Percentiles rank a stretch among this genome's conserved stretches.
phyloP scores from a whole-genome alignment of 139 green algal species.

The Chlorella sp. region DNA sequence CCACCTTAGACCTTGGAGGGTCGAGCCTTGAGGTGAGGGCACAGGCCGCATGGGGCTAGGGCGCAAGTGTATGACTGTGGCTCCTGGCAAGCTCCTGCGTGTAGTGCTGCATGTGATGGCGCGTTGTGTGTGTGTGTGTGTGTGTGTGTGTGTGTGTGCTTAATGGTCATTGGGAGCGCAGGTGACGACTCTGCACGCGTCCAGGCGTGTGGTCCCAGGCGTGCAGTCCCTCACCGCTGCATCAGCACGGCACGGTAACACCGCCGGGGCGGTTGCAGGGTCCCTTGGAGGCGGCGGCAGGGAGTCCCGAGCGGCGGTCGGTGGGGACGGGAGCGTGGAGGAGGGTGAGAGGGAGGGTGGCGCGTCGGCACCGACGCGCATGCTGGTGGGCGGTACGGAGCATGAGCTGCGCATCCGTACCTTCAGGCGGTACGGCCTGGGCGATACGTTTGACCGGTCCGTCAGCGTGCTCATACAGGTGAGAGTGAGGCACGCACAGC shows the following conservation, averaged over 20 bases:
- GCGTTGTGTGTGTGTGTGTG: background rate
- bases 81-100: background rate
- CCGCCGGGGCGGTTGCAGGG: background rate
- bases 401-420: background rate
- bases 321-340: background rate
- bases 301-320: background rate
- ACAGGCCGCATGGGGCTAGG: background rate
- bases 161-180: background rate
- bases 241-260: background rate
- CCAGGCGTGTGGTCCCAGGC: background rate
- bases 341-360: background rate
- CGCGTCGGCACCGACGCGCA: background rate
- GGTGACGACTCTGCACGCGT: background rate
- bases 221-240: background rate
- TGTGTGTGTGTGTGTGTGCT: background rate
- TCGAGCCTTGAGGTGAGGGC: background rate
- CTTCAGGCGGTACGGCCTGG: background rate
- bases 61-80: background rate
- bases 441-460: background rate
- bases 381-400: background rate
- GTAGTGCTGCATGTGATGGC: no score
- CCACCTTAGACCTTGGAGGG: background rate
- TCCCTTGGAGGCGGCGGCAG: background rate
- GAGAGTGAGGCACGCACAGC: background rate
- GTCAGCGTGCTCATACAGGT: background rate